Evolutionary conservation across 148 eudicot species (phyloP).

Genomic region (Camellia japonica): DNA sequence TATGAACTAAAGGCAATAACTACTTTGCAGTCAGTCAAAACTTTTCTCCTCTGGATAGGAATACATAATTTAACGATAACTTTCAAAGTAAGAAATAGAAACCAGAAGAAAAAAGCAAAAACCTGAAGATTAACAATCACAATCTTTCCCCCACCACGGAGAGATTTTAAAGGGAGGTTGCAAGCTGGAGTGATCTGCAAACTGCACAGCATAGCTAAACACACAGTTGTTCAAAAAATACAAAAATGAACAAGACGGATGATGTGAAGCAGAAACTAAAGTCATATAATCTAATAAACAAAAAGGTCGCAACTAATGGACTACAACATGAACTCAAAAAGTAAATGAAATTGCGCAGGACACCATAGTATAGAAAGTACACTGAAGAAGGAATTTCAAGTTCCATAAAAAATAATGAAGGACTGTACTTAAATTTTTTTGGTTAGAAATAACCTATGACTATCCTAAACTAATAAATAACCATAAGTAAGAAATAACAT

Average conservation of each 20-base stretch:
- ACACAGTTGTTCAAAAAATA: not conserved
- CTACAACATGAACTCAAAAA: not conserved
- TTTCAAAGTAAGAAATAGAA: not conserved
- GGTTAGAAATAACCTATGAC: not conserved
- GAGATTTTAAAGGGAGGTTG: slow-evolving; percentile 83
- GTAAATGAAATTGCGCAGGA: too few species aligned
- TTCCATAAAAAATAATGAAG: not conserved
- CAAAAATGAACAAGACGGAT: not conserved
- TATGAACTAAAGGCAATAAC: not conserved
- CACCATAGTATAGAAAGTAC: not conserved
- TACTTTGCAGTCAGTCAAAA: not conserved
- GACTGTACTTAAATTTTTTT: not conserved
- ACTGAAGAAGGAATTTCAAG: not conserved
- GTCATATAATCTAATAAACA: not conserved
- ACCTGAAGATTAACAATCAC: slow-evolving; percentile 98
- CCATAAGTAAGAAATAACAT: not conserved
- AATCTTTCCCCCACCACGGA: slow-evolving; percentile 79
- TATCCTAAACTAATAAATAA: slow-evolving; percentile 1
- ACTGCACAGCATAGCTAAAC: slow-evolving; percentile 41
- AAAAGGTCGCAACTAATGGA: not conserved
- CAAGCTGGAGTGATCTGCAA: slow-evolving; percentile 99
- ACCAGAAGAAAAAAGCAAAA: slow-evolving; percentile 31
- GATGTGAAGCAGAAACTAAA: not conserved
- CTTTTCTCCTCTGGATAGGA: not conserved
- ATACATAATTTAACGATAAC: not conserved